Evolutionary conservation across 352 stramenopile species (phyloP).

Genomic region (Pythium dissimile): DNA sequence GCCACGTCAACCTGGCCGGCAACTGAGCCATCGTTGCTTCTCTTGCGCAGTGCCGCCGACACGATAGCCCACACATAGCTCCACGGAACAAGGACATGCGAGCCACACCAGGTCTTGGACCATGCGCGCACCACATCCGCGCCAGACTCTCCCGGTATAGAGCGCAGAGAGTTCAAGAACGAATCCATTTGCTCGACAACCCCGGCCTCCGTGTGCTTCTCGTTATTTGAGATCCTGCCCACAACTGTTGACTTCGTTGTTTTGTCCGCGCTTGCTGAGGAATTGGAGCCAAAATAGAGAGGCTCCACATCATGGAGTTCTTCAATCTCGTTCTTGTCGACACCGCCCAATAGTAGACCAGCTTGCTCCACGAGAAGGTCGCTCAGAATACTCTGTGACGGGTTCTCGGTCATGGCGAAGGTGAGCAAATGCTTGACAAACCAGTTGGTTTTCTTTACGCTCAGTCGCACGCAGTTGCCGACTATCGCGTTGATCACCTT

Average conservation of each 20-base stretch:
- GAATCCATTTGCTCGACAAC: conserved; percentile 20
- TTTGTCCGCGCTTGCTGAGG: not conserved
- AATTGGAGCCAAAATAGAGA: not conserved
- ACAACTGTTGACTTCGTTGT: conserved; percentile 6
- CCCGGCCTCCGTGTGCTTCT: conserved; percentile 22
- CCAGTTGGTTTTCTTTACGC: conserved; percentile 69
- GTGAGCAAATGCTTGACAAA: conserved; percentile 64
- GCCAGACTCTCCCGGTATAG: not conserved
- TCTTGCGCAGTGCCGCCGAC: not conserved
- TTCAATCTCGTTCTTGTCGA: conserved; percentile 23
- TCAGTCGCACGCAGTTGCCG: conserved; percentile 30
- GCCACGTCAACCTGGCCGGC: not conserved
- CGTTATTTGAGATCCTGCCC: conserved; percentile 9
- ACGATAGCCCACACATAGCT: conserved; percentile 39
- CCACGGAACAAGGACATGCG: conserved; percentile 30
- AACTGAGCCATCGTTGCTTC: not conserved
- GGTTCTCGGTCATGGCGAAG: conserved; percentile 30
- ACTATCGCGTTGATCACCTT: conserved; percentile 9
- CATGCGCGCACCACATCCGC: conserved; percentile 42
- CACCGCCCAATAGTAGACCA: conserved; percentile 46
- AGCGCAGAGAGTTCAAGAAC: conserved; percentile 16
- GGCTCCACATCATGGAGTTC: not conserved
- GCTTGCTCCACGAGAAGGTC: conserved; percentile 40
- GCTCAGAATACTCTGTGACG: not conserved
- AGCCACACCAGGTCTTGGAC: conserved; percentile 37